Evolutionary conservation across 352 stramenopile species (phyloP), one percentile per base, ranked within the genome.

Genomic region (Globisporangium megalacanthum): DNA sequence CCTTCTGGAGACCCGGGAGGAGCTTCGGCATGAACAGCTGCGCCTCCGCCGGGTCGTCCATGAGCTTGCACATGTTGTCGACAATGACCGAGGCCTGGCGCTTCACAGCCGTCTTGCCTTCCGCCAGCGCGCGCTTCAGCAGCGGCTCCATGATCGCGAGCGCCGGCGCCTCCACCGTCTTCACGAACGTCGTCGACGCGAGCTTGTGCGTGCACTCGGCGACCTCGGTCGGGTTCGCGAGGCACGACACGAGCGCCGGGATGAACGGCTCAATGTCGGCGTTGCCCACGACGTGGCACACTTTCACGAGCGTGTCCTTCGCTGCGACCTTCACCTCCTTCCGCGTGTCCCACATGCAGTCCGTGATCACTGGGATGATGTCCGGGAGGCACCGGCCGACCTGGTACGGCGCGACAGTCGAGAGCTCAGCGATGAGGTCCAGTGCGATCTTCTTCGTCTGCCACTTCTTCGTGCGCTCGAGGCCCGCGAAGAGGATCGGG

Each of bases 261-360:
- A 98, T 99, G 82, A 99, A 99, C 60, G 98, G 96, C 77, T 99
- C 96, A 65, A 99, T 98, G 86, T 99, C 97, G 64, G 89, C 91
- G 94, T 99, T 99, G 67, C 94, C 96, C 58, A 99, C 98, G 25
- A 98, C 94, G 59, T 97, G 88, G 69, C 97, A 97, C 7, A 97
- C 90, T 65, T 89, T 91, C 52, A 88, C 92, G 89, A 99, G 98
- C 44, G 97, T 97, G 10, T 84, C 82, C 56, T 94, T 97, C 25
- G 96, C 89, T 37, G 95, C 95, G 14, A 86, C 68, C 86, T 98
- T 98, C 37, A 99, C 95, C 67, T 99, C 93, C 74, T 98, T 98
- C 75, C 98, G 98, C 11, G 96, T 99, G 76, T 99, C 97, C 90
- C 95, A 98, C 90, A 99, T 99, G 73, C 92, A 98, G 49, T 97